Conservation (phyloP, 208 protist genomes). For the Kentomonas sorsogonicus region DNA sequence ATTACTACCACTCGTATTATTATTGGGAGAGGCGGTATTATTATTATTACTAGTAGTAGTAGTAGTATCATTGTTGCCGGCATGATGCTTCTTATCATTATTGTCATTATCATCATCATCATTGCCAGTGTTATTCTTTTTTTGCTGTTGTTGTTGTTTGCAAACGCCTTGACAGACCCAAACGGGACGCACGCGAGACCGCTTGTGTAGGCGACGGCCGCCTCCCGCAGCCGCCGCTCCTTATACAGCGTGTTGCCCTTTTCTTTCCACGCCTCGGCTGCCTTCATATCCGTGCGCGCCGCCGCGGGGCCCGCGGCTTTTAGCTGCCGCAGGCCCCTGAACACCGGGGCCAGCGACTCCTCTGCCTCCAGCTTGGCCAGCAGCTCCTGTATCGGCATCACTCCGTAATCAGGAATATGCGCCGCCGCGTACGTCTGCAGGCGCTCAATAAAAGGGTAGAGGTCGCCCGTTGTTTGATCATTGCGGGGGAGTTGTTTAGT, state of each 20-base stretch:
- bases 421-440: conserved; percentile 19
- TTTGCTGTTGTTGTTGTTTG: too few relatives aligned
- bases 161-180: too few relatives aligned
- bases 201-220: conserved; percentile 63
- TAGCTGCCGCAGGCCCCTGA: conserved; percentile 31
- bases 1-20: too few relatives aligned
- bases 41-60: too few relatives aligned
- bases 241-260: conserved; percentile 65
- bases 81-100: too few relatives aligned
- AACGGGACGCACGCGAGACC: conserved; percentile 75
- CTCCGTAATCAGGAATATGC: conserved; percentile 27
- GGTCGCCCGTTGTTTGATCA: conserved; percentile 49
- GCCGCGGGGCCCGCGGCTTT: conserved; percentile 21
- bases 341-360: conserved; percentile 27
- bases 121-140: too few relatives aligned
- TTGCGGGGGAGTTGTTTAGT: conserved; percentile 15
- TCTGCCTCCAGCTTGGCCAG: conserved; percentile 24
- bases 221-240: conserved; percentile 31
- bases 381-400: conserved; percentile 45
- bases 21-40: too few relatives aligned
- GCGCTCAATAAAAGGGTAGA: conserved; percentile 28
- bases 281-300: conserved; percentile 35
- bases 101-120: too few relatives aligned
- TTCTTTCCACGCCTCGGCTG: conserved; percentile 74
- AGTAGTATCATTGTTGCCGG: too few relatives aligned